Conservation (phyloP, 768 basidiomycete genomes). For the Lactarius akahatsu region DNA sequence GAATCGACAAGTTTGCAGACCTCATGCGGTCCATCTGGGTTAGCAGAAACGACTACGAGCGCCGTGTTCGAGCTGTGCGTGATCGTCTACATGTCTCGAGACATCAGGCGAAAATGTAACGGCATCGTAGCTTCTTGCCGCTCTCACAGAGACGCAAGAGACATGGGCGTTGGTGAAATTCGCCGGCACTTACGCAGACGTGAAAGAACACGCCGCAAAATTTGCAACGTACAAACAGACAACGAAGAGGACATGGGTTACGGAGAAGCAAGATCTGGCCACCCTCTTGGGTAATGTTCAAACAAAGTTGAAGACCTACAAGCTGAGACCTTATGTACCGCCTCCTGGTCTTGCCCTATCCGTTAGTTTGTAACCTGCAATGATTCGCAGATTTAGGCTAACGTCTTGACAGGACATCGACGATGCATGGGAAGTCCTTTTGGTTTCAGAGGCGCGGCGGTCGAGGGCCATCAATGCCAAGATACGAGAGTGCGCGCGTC, state of each 20-base stretch:
- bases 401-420: slow-evolving; percentile 62
- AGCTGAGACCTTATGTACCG: slow-evolving; percentile 80
- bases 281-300: slow-evolving; percentile 91
- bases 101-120: slow-evolving; percentile 1
- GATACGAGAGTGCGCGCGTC: slow-evolving; percentile 70
- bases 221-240: slow-evolving; percentile 84
- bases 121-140: slow-evolving; percentile 54
- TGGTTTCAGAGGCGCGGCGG: slow-evolving; percentile 71
- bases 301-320: slow-evolving; percentile 91
- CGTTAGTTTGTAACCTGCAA: slow-evolving; percentile 37
- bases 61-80: slow-evolving; percentile 69
- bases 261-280: slow-evolving; percentile 83
- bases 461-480: slow-evolving; percentile 85
- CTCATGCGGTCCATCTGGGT: slow-evolving; percentile 92
- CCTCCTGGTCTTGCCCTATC: slow-evolving; percentile 62
- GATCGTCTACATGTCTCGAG: not conserved
- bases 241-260: slow-evolving; percentile 83
- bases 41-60: slow-evolving; percentile 88
- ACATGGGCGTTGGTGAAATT: slow-evolving; percentile 69
- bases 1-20: slow-evolving; percentile 95
- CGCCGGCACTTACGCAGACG: slow-evolving; percentile 75
- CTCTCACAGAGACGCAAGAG: slow-evolving; percentile 63
- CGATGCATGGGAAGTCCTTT: slow-evolving; percentile 66
- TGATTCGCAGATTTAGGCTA: not conserved
- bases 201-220: slow-evolving; percentile 67